Conservation (phyloP, 2,329 filamentous ascomycete genomes). For the Trichophyton verrucosum region DNA sequence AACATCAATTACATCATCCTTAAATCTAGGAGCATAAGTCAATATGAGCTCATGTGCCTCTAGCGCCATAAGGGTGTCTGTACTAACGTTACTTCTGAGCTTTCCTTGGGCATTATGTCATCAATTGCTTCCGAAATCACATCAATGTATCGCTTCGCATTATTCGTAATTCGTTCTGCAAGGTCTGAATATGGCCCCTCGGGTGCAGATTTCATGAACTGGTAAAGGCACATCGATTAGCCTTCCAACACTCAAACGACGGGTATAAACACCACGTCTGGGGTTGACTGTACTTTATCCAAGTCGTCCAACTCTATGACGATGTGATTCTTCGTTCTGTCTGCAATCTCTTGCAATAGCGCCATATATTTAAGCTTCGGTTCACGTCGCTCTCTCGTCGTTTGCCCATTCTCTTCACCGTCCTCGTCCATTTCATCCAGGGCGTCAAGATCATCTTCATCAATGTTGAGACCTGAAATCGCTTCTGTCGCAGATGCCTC, state of each 20-base stretch:
- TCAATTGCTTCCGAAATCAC: constrained; percentile 81
- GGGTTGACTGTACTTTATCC: constrained; percentile 44
- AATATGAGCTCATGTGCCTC: neutral
- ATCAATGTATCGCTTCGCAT: constrained; percentile 92
- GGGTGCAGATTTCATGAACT: constrained; percentile 65
- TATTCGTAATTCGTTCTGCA: constrained; percentile 73
- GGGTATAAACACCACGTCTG: neutral
- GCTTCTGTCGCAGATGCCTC: constrained; percentile 61
- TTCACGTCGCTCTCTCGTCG: constrained; percentile 31
- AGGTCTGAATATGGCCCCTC: constrained; percentile 54
- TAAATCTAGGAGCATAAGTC: constrained; percentile 53
- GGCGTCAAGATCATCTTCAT: constrained; percentile 74
- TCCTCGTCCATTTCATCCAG: constrained; percentile 91
- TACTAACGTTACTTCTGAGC: constrained; percentile 60
- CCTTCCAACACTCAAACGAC: neutral
- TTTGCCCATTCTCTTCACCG: constrained; percentile 18
- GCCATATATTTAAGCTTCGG: constrained; percentile 80
- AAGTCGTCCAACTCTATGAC: constrained; percentile 84
- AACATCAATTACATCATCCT: constrained; percentile 93
- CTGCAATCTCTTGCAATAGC: constrained; percentile 72
- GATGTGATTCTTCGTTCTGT: constrained; percentile 65
- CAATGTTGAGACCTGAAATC: constrained; percentile 71
- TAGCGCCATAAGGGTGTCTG: neutral
- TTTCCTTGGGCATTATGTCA: constrained; percentile 67
- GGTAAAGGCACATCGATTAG: constrained; percentile 1